Conservation (phyloP, 805 yeast genomes). For the Metschnikowia similis region DNA sequence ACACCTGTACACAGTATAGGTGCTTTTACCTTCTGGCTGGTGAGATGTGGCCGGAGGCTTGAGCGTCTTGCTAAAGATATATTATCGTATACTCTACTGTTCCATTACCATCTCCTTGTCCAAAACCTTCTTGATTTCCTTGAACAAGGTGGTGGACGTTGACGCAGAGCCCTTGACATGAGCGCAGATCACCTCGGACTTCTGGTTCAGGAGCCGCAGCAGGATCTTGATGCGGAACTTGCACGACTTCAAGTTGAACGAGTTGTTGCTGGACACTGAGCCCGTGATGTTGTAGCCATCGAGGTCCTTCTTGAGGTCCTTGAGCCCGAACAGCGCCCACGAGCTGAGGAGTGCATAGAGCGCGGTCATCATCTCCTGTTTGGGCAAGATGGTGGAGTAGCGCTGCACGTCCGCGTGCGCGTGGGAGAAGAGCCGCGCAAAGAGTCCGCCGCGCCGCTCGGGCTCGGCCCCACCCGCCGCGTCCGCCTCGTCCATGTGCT, state of each 20-base stretch:
- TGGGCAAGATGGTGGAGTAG: constrained; percentile 38
- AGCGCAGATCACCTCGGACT: constrained; percentile 55
- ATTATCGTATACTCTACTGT: background rate
- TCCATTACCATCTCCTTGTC: constrained; percentile 60
- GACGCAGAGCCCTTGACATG: constrained; percentile 63
- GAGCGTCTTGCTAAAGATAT: too few species aligned
- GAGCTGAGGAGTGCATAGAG: constrained; percentile 56
- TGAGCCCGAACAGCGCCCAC: constrained; percentile 71
- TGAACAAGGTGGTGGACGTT: constrained; percentile 55
- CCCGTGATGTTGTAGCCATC: constrained; percentile 50
- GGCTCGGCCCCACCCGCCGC: constrained; percentile 24
- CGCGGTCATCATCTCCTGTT: constrained; percentile 60
- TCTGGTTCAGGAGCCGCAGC: constrained; percentile 35
- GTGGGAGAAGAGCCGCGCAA: constrained; percentile 37
- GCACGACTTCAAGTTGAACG: constrained; percentile 60
- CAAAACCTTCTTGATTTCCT: constrained; percentile 62
- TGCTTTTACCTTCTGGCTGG: too few species aligned
- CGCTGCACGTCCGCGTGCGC: constrained; percentile 26
- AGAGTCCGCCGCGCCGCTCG: constrained; percentile 11
- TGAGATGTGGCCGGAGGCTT: too few species aligned
- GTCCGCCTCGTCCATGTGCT: constrained; percentile 31
- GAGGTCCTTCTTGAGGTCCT: constrained; percentile 46
- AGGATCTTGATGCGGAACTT: constrained; percentile 54
- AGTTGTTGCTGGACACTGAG: constrained; percentile 55
- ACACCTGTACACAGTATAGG: too few species aligned